Evolutionary conservation across 768 basidiomycete species (phyloP).

Genomic region (Lentinula raphanica): DNA sequence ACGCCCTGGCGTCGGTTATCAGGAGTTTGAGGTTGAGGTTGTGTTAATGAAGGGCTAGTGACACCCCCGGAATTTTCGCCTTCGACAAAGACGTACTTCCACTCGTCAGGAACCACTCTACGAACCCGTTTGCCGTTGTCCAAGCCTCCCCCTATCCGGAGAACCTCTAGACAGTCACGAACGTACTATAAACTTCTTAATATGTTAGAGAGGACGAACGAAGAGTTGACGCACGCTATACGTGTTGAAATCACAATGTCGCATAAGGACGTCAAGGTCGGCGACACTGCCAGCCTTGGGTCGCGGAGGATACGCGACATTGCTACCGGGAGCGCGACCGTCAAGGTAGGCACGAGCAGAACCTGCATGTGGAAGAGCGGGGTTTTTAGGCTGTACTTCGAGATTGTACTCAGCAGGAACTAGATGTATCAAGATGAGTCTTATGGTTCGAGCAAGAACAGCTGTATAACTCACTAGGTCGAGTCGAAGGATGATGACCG

Average conservation of each 20-base stretch:
- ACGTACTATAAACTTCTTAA: constrained; percentile 60
- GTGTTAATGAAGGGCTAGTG: neutral
- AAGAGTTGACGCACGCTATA: constrained; percentile 49
- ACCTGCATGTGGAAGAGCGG: constrained; percentile 32
- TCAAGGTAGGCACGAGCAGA: constrained; percentile 75
- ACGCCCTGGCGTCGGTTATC: constrained; percentile 1
- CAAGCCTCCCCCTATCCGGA: constrained; percentile 85
- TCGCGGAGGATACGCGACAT: constrained; percentile 80
- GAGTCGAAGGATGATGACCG: constrained; percentile 80
- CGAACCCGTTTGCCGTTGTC: constrained; percentile 76
- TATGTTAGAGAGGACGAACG: neutral
- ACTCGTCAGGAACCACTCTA: constrained; percentile 71
- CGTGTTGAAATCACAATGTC: constrained; percentile 88
- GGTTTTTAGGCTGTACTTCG: constrained; percentile 4
- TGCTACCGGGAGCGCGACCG: constrained; percentile 47
- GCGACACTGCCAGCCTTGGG: constrained; percentile 80
- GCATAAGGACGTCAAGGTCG: constrained; percentile 90
- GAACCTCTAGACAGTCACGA: constrained; percentile 90
- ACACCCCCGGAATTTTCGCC: constrained; percentile 9
- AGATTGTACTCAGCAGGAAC: constrained; percentile 1
- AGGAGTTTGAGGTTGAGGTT: neutral
- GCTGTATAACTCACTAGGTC: constrained; percentile 48
- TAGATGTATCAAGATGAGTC: neutral
- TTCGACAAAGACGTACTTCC: constrained; percentile 87
- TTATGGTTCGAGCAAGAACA: neutral